Evolutionary conservation across 2,329 filamentous ascomycete species (phyloP), one percentile per base, ranked within the genome.

Genomic region (Hymenoscyphus repandus): DNA sequence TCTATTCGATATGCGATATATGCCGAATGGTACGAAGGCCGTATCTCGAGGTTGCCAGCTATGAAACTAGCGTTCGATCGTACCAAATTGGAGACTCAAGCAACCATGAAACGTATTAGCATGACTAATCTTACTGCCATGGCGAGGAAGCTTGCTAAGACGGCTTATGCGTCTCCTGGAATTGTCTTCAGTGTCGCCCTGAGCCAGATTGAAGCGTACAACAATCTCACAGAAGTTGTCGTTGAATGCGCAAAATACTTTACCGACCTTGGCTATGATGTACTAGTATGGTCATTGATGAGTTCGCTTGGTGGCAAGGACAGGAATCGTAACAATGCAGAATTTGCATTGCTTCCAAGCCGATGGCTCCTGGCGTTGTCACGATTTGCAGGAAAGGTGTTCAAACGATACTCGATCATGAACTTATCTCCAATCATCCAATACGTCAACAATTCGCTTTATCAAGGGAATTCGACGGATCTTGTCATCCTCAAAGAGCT

Each of bases 201-300:
- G 51, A 85, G 85, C 55, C 91, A 96, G 68, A 89, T 96, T 52
- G 91, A 99, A 68, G 85, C 87, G 0, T 99, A 99, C 67, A 88
- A 87, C 65, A 99, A 97, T 65, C 78, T 99, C 54, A 96, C 96
- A 50, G 89, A 96, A 55, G 89, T 90, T 5, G 89, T 99, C 54
- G 91, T 97, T 12, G 90, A 96, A 66, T 96, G 91, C 64, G 90
- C 89, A 36, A 86, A 89, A 62, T 96, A 96, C 66, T 96, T 97
- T 61, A 96, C 92, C 1, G 84, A 88, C 49, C 73, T 99, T 34
- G 92, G 89, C 0, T 96, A 96, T 66, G 93, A 99, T 68, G 88
- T 96, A 31, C 75, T 99, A 40, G 88, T 90, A 3, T 99, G 92
- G 90, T 89, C 90, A 17, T 74, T 99, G 40, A 82, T 99, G 69